phyloP scores from a whole-genome alignment of 2,329 filamentous ascomycete species.

The Cadophora gregata region DNA sequence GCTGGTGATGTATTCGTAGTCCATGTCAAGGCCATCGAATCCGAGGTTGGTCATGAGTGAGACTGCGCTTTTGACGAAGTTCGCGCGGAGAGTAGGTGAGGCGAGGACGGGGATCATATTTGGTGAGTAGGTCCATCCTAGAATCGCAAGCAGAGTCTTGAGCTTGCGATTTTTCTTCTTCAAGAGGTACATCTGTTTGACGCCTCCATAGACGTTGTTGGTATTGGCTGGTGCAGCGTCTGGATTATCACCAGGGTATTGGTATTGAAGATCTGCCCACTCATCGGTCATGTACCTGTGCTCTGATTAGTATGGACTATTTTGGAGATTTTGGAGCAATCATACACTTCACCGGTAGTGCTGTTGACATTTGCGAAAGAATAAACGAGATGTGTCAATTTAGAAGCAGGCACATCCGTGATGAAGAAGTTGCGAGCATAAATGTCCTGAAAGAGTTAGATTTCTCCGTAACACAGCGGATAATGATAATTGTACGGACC shows the following conservation, averaged over 20 bases:
- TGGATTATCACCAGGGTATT: conserved; percentile 65
- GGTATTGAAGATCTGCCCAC: conserved; percentile 74
- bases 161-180: conserved; percentile 79
- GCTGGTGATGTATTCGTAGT: conserved; percentile 31
- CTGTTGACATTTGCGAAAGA: conserved; percentile 77
- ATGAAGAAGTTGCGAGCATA: conserved; percentile 59
- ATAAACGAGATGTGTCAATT: conserved; percentile 79
- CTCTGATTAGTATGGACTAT: conserved; percentile 7
- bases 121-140: conserved; percentile 81
- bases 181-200: conserved; percentile 77
- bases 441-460: conserved; percentile 24
- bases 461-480: neutral
- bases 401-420: conserved; percentile 67
- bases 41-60: conserved; percentile 29
- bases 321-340: neutral
- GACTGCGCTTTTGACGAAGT: conserved; percentile 25
- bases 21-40: conserved; percentile 34
- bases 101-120: conserved; percentile 73
- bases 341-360: conserved; percentile 57
- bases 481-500: conserved; percentile 1
- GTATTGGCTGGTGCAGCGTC: conserved; percentile 65
- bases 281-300: conserved; percentile 51
- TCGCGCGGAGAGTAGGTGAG: conserved; percentile 53
- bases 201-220: conserved; percentile 77
- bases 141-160: conserved; percentile 79